Evolutionary conservation across 169 alveolate genomes (phyloP).

Genomic region (Plasmodium falciparum): DNA sequence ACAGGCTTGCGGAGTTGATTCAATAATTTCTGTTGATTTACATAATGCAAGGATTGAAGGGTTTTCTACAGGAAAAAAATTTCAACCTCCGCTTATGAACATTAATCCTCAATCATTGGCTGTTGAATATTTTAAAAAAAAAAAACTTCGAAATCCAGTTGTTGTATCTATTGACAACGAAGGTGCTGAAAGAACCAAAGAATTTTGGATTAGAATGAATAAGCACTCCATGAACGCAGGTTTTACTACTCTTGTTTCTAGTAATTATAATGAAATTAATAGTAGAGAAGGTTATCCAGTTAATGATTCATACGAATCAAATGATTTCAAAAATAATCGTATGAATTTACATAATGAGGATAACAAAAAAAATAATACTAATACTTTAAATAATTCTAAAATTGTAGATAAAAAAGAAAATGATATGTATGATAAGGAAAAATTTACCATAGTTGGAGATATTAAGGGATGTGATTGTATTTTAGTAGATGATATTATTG

Average conservation of each 20-base stretch:
- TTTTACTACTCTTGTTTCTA: conserved; percentile 78
- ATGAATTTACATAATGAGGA: conserved; percentile 28
- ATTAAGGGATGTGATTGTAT: conserved; percentile 91
- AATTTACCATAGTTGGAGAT: conserved; percentile 89
- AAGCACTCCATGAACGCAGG: conserved; percentile 79
- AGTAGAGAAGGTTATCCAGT: conserved; percentile 69
- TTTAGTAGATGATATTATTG: conserved; percentile 94
- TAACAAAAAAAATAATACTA: conserved; percentile 37
- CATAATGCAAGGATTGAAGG: conserved; percentile 86
- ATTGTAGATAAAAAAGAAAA: conserved; percentile 84
- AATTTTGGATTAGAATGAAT: conserved; percentile 81
- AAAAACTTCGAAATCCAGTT: conserved; percentile 79
- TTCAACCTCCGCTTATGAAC: conserved; percentile 83
- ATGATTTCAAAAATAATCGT: conserved; percentile 14
- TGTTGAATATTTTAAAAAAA: conserved; percentile 80
- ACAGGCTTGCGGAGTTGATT: conserved; percentile 86
- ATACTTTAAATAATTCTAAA: conserved; percentile 11
- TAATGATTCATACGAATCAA: conserved; percentile 33
- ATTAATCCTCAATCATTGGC: conserved; percentile 83
- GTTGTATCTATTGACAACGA: conserved; percentile 88
- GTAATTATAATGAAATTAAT: conserved; percentile 36
- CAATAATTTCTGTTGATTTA: conserved; percentile 86
- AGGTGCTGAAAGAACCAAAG: conserved; percentile 86
- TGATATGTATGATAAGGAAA: conserved; percentile 81
- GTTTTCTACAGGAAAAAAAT: conserved; percentile 74